Evolutionary conservation across 1,284 basidiomycete genomes (phyloP), one percentile per base, ranked within the genome.

Genomic region (Leccinum subspadiceum): DNA sequence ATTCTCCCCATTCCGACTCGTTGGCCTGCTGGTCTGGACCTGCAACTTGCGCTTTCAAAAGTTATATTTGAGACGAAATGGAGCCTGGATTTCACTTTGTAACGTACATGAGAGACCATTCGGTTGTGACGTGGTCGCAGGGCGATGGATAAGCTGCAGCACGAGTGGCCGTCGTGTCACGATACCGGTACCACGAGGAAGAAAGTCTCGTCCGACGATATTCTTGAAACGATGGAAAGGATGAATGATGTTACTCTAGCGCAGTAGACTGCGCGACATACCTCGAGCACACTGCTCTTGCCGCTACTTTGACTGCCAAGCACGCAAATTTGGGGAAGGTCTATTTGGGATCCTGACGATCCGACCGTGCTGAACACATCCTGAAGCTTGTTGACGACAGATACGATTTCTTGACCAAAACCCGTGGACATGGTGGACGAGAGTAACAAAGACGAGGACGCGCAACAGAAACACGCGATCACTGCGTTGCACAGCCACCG

Each of bases 1-100:
- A 99, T 78, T 99, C 96, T 72, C 96, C 96, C 96, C 96, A 99
- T 77, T 98, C 96, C 69, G 97, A 87, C 61, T 87, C 81, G 75
- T 95, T 97, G 73, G 89, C 92, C 54, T 83, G 80, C 65, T 89
- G 82, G 75, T 90, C 87, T 37, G 74, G 66, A 44, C 81, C 82
- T 59, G 80, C 81, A 63, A 76, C 73, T 76, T 79, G 74, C 61
- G 76, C 78, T 81, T 72, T 24, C 60, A 60, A 62, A 53, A 6
- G 24, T 13, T 29, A 29, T 5, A 46, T 48, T 35, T 60, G 33
- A 64, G 59, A 53, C 52, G 39, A 58, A 58, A 58, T 24, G 53
- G 58, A 58, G 41, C 46, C 41, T 58, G 15, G 31, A 51, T 29
- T 51, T 53, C 24, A 52, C 39, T 56, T 46, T 29, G 41, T 37